Evolutionary conservation across 1,284 basidiomycete species (phyloP).

Genomic region (Puccinia coronata): DNA sequence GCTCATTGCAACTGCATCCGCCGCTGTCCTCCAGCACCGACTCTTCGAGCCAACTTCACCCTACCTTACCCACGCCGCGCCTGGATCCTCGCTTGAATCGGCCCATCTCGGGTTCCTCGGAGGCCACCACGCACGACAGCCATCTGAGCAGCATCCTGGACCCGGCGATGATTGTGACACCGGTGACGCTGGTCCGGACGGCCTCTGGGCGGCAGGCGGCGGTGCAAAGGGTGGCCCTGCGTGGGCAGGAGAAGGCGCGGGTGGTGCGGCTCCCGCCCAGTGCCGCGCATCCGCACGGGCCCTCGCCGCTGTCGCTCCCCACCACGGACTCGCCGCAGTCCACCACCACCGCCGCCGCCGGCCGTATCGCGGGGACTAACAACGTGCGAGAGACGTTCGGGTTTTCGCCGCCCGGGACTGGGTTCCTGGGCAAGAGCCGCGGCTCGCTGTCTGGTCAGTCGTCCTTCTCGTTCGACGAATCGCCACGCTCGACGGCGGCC

Average conservation of each 20-base stretch:
- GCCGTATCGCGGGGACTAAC: neutral
- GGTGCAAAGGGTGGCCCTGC: constrained; percentile 40
- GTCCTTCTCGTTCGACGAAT: neutral
- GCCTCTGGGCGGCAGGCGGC: constrained; percentile 46
- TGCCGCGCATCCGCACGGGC: neutral
- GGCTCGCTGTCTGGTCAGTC: neutral
- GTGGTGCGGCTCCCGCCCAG: constrained; percentile 29
- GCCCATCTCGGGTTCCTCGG: neutral
- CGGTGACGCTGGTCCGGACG: constrained; percentile 39
- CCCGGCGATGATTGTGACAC: constrained; percentile 47
- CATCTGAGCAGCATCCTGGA: constrained; percentile 47
- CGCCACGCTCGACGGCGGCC: neutral
- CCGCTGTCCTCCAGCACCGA: too few species aligned
- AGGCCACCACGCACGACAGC: constrained; percentile 38
- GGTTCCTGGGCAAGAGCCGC: neutral
- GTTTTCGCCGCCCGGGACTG: neutral
- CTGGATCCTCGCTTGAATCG: too few species aligned
- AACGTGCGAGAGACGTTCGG: neutral
- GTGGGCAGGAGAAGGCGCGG: constrained; percentile 43
- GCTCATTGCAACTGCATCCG: neutral
- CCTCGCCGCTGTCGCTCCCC: neutral
- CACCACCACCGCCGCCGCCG: neutral
- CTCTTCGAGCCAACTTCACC: too few species aligned
- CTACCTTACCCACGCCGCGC: neutral
- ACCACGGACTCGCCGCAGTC: too few species aligned